Evolutionary conservation across 1,284 basidiomycete species (phyloP), one percentile per base, ranked within the genome.

Genomic region (Stereum hirsutum): DNA sequence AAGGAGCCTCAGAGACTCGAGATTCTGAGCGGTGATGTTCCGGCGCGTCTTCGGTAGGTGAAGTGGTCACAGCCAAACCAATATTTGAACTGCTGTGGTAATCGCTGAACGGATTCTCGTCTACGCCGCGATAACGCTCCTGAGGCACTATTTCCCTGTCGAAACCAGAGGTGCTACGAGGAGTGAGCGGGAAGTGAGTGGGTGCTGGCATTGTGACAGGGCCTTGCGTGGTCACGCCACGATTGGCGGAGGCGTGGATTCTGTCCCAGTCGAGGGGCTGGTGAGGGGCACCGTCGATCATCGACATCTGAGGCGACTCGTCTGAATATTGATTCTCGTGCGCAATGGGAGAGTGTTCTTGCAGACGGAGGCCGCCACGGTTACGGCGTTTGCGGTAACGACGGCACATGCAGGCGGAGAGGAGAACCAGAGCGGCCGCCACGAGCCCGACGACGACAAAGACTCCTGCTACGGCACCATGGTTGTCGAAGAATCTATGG

Each of bases 391-490:
- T 63, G 41, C 64, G 66, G 25, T 60, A 59, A 34, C 70, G 72
- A 26, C 66, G 63, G 46, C 66, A 65, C 46, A 61, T 56, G 42
- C 64, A 59, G 33, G 69, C 52, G 24, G 66, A 39, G 20, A 60
- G 64, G 7, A 58, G 53, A 4, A 64, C 45, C 2, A 71, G 30
- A 3, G 61, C 60, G 5, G 68, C 59, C 6, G 64, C 53, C 27
- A 67, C 49, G 12, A 80, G 49, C 17, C 72, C 78, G 24, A 74
- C 63, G 15, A 64, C 69, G 5, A 74, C 59, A 55, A 82, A 81
- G 14, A 75, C 69, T 3, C 74, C 78, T 14, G 72, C 70, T 11
- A 79, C 72, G 7, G 72, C 72, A 4, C 72, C 71, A 35, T 60
- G 67, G 48, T 81, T 71, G 14, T 64, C 56, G 44, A 79, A 66